Evolutionary conservation across 2,329 filamentous ascomycete species (phyloP).

Genomic region (Delphinella strobiligena): DNA sequence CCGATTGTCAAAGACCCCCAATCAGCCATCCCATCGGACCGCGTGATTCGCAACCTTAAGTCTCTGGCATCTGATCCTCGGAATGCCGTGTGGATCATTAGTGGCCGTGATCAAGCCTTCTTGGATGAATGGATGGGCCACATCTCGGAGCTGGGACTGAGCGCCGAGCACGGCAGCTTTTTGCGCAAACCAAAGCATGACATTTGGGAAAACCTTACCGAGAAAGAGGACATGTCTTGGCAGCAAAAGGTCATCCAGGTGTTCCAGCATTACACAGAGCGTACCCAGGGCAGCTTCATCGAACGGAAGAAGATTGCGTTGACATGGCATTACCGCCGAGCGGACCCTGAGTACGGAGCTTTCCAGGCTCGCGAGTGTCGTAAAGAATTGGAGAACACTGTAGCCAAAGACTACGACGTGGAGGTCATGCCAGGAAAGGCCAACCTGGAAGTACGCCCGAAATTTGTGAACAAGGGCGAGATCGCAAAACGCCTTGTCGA

Average conservation of each 20-base stretch:
- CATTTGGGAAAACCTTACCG: constrained; percentile 81
- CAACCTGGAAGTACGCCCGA: constrained; percentile 91
- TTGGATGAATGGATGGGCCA: constrained; percentile 85
- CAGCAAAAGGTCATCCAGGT: constrained; percentile 71
- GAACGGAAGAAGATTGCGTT: constrained; percentile 89
- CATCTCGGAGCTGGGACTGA: constrained; percentile 79
- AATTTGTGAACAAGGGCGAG: constrained; percentile 95
- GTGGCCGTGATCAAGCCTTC: constrained; percentile 85
- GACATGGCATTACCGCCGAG: constrained; percentile 93
- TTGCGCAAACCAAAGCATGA: constrained; percentile 67
- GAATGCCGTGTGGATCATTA: constrained; percentile 98
- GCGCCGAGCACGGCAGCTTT: constrained; percentile 93
- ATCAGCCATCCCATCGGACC: constrained; percentile 75
- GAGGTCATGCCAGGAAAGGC: constrained; percentile 97
- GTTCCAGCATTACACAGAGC: constrained; percentile 81
- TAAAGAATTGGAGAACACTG: constrained; percentile 64
- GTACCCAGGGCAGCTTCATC: constrained; percentile 82
- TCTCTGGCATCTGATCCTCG: constrained; percentile 64
- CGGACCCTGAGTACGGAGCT: constrained; percentile 71
- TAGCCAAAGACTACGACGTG: constrained; percentile 72
- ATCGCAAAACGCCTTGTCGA: constrained; percentile 75
- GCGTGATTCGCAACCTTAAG: constrained; percentile 68
- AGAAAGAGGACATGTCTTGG: constrained; percentile 84
- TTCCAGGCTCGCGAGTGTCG: constrained; percentile 74
- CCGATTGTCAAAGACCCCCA: constrained; percentile 88